Conservation (phyloP, 345 rosid species). For the Melastoma malabathricum region DNA sequence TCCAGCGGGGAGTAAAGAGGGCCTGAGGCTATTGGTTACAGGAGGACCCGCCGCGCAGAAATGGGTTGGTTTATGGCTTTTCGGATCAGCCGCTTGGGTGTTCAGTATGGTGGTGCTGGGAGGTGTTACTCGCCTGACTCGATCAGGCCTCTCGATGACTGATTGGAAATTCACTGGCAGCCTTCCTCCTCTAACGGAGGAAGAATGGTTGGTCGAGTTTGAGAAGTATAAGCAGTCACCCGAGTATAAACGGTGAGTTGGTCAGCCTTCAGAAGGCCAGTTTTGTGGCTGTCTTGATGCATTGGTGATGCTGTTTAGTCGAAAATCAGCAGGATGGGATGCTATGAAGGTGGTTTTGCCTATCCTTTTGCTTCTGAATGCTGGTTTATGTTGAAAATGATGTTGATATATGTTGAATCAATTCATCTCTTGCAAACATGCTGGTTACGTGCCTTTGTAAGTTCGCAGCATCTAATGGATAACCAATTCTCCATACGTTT, state of each 20-base stretch:
- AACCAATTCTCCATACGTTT: conserved; percentile 2
- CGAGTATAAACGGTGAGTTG: conserved; percentile 58
- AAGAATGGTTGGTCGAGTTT: conserved; percentile 71
- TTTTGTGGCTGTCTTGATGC: too few species aligned
- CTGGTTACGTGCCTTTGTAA: too few species aligned
- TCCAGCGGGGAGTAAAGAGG: conserved; percentile 40
- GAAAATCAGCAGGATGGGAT: too few species aligned
- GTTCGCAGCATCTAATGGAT: not conserved
- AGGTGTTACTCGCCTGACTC: conserved; percentile 69
- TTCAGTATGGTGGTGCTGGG: conserved; percentile 90
- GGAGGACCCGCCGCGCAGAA: conserved; percentile 84
- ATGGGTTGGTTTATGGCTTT: conserved; percentile 85
- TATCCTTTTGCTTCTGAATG: too few species aligned
- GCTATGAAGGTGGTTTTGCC: too few species aligned
- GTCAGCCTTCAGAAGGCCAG: not conserved
- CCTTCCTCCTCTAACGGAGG: conserved; percentile 75
- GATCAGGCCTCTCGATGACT: conserved; percentile 95
- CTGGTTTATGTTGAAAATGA: too few species aligned
- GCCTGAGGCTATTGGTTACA: conserved; percentile 52
- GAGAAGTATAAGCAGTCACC: conserved; percentile 84
- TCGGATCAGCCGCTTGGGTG: conserved; percentile 91
- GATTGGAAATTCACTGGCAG: conserved; percentile 85
- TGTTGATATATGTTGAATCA: too few species aligned
- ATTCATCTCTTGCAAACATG: too few species aligned
- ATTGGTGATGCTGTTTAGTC: too few species aligned